Conservation (phyloP, 2,329 filamentous ascomycete genomes). For the Dactylellina cionopaga region DNA sequence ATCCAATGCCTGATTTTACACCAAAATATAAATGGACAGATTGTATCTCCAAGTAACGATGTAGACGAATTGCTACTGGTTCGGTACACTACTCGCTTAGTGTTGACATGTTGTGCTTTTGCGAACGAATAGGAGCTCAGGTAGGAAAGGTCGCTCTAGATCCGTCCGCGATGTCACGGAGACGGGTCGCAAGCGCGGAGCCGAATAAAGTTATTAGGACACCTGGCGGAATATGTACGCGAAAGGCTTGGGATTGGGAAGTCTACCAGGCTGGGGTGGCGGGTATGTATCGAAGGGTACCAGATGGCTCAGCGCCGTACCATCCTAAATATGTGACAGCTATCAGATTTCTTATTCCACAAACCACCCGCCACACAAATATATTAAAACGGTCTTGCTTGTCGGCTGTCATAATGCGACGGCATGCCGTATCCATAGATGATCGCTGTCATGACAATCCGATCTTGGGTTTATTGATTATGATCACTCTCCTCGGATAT, state of each 20-base stretch:
- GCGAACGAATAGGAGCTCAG: conserved; percentile 14
- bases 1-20: not conserved
- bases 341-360: not conserved
- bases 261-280: not conserved
- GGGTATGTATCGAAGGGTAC: not conserved
- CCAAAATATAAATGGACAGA: not conserved
- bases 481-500: no score
- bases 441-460: conserved; percentile 4
- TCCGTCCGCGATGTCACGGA: conserved; percentile 14
- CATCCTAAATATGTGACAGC: no score
- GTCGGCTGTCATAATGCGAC: not conserved
- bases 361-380: not conserved
- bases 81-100: conserved; percentile 27
- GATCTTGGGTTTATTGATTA: no score
- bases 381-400: not conserved
- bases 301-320: no score
- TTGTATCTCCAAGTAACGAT: not conserved
- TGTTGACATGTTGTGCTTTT: conserved; percentile 52
- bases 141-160: conserved; percentile 12
- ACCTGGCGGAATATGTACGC: conserved; percentile 12
- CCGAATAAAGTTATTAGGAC: conserved; percentile 14
- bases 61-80: not conserved
- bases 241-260: conserved; percentile 9
- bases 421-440: not conserved
- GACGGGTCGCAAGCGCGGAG: not conserved